Evolutionary conservation across 78 protist species (phyloP).

Genomic region (slime mould (Dictyostelium discoideum)): dicty_2.7 NC_007088.5:7306501-7307000

Average conservation of each 20-base stretch:
- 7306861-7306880: too few species aligned
- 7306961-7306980: background rate
- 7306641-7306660: background rate
- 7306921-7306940: background rate
- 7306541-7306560: background rate
- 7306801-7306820: background rate
- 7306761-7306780: too few species aligned
- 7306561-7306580: background rate
- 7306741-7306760: background rate
- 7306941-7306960: background rate
- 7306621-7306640: background rate
- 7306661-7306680: background rate
- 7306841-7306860: background rate
- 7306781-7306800: too few species aligned
- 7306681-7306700: too few species aligned
- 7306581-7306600: too few species aligned
- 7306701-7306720: too few species aligned
- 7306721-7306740: too few species aligned
- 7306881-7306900: background rate
- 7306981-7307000: slow-evolving; percentile 11
- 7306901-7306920: background rate
- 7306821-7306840: background rate
- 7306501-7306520: background rate
- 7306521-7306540: background rate
- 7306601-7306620: background rate